Evolutionary conservation across 305 asterid genomes (phyloP).

Genomic region (Nicotiana rustica): DNA sequence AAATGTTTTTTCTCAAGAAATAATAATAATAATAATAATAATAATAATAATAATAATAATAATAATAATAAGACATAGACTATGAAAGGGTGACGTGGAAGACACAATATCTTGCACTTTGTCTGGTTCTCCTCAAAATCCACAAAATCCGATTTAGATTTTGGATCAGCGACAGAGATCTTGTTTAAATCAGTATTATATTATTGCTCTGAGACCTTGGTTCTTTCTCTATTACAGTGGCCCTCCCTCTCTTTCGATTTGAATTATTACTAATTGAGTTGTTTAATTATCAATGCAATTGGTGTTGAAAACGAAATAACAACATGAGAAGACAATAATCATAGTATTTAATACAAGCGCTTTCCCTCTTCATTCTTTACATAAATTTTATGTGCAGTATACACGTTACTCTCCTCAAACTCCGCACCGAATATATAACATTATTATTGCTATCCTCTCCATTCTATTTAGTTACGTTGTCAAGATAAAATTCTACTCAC

Average conservation of each 20-base stretch:
- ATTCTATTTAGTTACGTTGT: too few relatives aligned
- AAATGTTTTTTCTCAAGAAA: neutral
- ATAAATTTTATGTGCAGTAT: too few relatives aligned
- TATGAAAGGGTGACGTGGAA: conserved; percentile 9
- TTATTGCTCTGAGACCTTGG: neutral
- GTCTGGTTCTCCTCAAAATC: conserved; percentile 23
- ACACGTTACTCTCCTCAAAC: too few relatives aligned
- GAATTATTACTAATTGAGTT: conserved; percentile 2
- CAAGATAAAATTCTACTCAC: too few relatives aligned
- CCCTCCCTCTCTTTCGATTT: neutral
- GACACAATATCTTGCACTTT: conserved; percentile 23
- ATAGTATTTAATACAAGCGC: neutral
- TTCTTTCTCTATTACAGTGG: neutral
- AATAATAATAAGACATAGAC: neutral
- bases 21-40: neutral
- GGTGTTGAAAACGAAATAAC: neutral
- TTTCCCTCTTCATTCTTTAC: too few relatives aligned
- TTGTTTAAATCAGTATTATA: neutral
- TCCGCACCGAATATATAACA: too few relatives aligned
- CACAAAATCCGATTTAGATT: conserved; percentile 12
- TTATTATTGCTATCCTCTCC: too few relatives aligned
- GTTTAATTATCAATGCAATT: neutral
- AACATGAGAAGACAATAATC: neutral
- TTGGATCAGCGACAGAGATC: neutral
- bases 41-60: neutral